Conservation (phyloP, 192 early-diverging fungal genomes). For the Backusella mclennaniae region DNA sequence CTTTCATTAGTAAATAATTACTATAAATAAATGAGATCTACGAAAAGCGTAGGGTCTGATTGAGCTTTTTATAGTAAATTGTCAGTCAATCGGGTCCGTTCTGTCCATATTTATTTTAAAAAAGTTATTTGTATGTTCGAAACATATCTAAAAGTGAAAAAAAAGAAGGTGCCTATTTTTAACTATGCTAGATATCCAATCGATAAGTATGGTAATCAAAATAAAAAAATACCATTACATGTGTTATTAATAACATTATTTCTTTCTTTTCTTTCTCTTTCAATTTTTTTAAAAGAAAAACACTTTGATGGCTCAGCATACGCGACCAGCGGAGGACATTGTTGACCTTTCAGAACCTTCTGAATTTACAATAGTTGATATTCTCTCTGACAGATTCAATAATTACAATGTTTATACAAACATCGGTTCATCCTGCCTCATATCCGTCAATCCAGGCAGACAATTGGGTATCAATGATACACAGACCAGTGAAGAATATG, state of each 20-base stretch:
- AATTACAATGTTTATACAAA: conserved; percentile 52
- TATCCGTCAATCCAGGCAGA: conserved; percentile 53
- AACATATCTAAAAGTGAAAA: neutral
- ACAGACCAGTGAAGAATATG: conserved; percentile 49
- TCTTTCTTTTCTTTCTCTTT: neutral
- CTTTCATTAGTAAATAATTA: neutral
- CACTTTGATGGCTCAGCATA: neutral
- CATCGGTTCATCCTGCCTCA: conserved; percentile 44
- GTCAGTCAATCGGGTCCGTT: neutral
- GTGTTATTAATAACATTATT: neutral
- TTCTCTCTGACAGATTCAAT: conserved; percentile 49
- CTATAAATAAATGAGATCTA: conserved; percentile 3
- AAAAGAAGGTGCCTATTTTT: neutral
- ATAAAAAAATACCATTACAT: neutral
- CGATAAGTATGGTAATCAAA: neutral
- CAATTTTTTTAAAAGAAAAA: neutral
- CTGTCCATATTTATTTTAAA: neutral
- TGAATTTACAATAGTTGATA: neutral
- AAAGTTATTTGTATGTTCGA: neutral
- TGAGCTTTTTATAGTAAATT: neutral
- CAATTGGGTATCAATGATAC: conserved; percentile 43
- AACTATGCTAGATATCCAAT: neutral
- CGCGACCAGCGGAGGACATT: neutral
- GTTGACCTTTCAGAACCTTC: neutral
- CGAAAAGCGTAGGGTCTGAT: neutral